Evolutionary conservation across 2,329 filamentous ascomycete genomes (phyloP).

Genomic region (Davidsoniella neocaledoniae): DNA sequence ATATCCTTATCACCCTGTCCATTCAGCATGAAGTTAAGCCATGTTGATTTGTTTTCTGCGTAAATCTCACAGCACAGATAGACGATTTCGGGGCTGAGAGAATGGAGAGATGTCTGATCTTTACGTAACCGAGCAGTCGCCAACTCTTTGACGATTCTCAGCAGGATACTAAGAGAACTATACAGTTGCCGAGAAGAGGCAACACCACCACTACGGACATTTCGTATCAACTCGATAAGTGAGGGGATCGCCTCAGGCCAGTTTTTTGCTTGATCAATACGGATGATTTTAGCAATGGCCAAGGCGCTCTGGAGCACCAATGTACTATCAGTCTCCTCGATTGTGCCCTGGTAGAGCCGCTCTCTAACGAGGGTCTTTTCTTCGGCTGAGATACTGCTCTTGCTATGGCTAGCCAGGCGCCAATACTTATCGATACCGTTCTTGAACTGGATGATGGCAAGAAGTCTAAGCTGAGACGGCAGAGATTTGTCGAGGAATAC

Average conservation of each 20-base stretch:
- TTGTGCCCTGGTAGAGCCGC: slow-evolving; percentile 56
- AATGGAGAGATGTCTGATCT: slow-evolving; percentile 61
- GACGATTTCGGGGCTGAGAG: slow-evolving; percentile 68
- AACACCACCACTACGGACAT: slow-evolving; percentile 22
- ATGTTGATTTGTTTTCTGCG: slow-evolving; percentile 50
- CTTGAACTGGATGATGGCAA: slow-evolving; percentile 86
- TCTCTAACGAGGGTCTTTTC: slow-evolving; percentile 66
- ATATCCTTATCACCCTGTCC: slow-evolving; percentile 41
- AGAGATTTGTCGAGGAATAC: slow-evolving; percentile 68
- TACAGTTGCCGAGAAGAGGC: slow-evolving; percentile 36
- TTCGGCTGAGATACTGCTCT: slow-evolving; percentile 51
- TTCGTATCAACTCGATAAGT: slow-evolving; percentile 49
- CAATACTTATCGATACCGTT: slow-evolving; percentile 94
- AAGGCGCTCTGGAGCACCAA: slow-evolving; percentile 80
- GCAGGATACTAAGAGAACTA: slow-evolving; percentile 57
- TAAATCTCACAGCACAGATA: slow-evolving; percentile 67
- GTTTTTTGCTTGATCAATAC: slow-evolving; percentile 75
- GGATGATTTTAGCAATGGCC: slow-evolving; percentile 70
- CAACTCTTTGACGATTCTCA: slow-evolving; percentile 83
- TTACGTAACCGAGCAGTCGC: slow-evolving; percentile 60
- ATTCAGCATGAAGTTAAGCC: slow-evolving; percentile 44
- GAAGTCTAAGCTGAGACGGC: slow-evolving; percentile 63
- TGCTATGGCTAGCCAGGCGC: slow-evolving; percentile 41
- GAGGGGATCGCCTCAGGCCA: slow-evolving; percentile 52
- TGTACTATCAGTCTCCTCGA: slow-evolving; percentile 57